Evolutionary conservation across 2,329 filamentous ascomycete species (phyloP).

Genomic region (Dissoconium aciculare): DNA sequence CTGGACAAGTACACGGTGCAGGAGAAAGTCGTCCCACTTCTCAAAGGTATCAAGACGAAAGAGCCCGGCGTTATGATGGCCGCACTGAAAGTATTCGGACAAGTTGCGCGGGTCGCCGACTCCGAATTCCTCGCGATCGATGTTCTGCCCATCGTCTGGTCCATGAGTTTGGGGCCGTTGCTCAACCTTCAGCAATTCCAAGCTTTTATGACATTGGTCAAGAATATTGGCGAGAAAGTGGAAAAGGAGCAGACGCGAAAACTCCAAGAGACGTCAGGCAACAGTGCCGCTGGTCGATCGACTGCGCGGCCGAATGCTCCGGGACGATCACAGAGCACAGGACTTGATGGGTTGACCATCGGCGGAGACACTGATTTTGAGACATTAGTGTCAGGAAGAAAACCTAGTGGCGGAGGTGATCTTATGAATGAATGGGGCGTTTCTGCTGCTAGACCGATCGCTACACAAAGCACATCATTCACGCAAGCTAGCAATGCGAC

Average conservation of each 20-base stretch:
- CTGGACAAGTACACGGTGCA: slow-evolving; percentile 97
- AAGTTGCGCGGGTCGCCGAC: slow-evolving; percentile 70
- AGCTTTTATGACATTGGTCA: slow-evolving; percentile 79
- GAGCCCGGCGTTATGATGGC: slow-evolving; percentile 97
- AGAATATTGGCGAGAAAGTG: slow-evolving; percentile 59
- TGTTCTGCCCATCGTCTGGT: slow-evolving; percentile 78
- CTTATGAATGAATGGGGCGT: slow-evolving; percentile 32
- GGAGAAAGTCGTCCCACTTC: slow-evolving; percentile 82
- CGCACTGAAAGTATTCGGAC: slow-evolving; percentile 65
- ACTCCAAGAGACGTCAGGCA: slow-evolving; percentile 63
- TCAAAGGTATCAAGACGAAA: slow-evolving; percentile 92
- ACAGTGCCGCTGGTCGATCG: slow-evolving; percentile 7
- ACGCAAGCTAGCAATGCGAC: slow-evolving; percentile 14
- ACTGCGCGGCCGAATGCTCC: slow-evolving; percentile 1
- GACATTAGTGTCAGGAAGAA: slow-evolving; percentile 66
- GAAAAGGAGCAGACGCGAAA: slow-evolving; percentile 83
- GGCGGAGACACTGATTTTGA: slow-evolving; percentile 68
- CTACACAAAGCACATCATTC: slow-evolving; percentile 5
- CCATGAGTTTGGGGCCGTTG: slow-evolving; percentile 76
- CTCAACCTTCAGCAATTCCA: slow-evolving; percentile 77
- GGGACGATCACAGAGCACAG: slow-evolving; percentile 14
- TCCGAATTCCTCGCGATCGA: slow-evolving; percentile 86
- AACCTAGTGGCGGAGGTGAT: slow-evolving; percentile 25
- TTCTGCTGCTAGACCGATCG: slow-evolving; percentile 16
- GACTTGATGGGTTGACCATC: slow-evolving; percentile 40